phyloP scores from a whole-genome alignment of 1,284 basidiomycete genomes.

The Sporisorium scitamineum region DNA sequence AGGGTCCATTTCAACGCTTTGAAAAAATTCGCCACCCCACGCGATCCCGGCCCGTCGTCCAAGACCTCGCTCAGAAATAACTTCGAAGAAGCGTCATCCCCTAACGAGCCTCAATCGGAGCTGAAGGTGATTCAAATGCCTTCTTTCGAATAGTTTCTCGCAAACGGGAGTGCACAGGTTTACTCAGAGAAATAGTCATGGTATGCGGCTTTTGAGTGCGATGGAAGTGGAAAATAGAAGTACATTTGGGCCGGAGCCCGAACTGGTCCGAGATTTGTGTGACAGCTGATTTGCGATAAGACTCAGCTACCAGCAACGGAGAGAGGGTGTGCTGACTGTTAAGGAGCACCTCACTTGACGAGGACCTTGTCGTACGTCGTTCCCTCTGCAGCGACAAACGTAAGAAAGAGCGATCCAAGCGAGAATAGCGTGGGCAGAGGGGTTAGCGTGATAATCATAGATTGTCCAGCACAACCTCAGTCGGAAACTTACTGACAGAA shows the following conservation, averaged over 20 bases:
- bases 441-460: no score
- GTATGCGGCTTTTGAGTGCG: not conserved
- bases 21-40: conserved; percentile 1
- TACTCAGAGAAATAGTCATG: not conserved
- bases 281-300: not conserved
- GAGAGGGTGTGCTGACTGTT: not conserved
- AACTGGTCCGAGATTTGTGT: not conserved
- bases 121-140: no score
- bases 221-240: conserved; percentile 9
- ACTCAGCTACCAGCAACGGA: not conserved
- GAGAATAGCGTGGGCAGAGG: no score
- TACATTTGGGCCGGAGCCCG: conserved; percentile 9
- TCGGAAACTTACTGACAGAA: conserved; percentile 51
- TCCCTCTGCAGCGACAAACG: conserved; percentile 41
- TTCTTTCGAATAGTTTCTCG: no score
- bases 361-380: conserved; percentile 61
- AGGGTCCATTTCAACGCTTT: conserved; percentile 11
- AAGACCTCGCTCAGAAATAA: no score
- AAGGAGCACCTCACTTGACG: conserved; percentile 23
- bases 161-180: no score
- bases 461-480: not conserved
- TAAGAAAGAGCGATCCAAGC: not conserved
- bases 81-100: no score
- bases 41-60: not conserved
- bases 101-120: no score